These are phyloP conservation scores for Tribonema minus DNA, from an alignment of 108 stramenopile genomes.

Conservation along the genomic window DNA sequence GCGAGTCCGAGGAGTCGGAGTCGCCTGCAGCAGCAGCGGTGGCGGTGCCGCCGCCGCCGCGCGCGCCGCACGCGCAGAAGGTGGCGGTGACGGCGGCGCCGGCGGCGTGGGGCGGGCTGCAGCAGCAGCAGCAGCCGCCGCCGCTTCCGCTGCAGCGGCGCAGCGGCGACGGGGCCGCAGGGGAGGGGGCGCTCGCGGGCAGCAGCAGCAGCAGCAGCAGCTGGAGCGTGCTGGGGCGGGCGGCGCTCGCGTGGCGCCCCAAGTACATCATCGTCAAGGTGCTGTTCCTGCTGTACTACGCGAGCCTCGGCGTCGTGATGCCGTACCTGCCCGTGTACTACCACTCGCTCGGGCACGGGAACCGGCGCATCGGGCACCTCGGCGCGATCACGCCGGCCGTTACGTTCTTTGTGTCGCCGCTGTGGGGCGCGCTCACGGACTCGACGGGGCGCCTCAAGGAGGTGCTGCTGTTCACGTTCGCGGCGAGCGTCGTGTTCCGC, in stretches of 20 bases:
- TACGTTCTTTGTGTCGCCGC: constrained; percentile 81
- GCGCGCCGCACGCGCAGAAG: background rate
- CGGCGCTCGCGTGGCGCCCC: background rate
- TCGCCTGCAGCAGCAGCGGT: too few species aligned
- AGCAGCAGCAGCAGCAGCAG: background rate
- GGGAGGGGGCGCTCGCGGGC: background rate
- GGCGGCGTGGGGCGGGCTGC: too few species aligned
- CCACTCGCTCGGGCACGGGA: constrained; percentile 75
- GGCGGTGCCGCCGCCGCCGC: too few species aligned
- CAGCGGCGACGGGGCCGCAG: background rate
- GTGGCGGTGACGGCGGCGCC: background rate
- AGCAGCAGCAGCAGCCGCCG: background rate
- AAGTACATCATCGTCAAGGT: constrained; percentile 49
- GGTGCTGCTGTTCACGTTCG: constrained; percentile 77
- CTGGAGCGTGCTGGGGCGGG: background rate
- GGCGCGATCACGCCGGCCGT: constrained; percentile 89
- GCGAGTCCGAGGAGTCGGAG: too few species aligned
- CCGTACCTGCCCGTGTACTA: constrained; percentile 92
- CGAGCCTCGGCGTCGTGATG: constrained; percentile 75
- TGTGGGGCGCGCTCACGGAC: constrained; percentile 87
- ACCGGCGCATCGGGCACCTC: constrained; percentile 76
- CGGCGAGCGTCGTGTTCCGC: constrained; percentile 70
- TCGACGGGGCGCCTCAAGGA: constrained; percentile 66
- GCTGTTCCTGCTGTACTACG: constrained; percentile 82
- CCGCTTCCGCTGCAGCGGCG: background rate